Evolutionary conservation across 2,329 filamentous ascomycete species (phyloP), one percentile per base, ranked within the genome.

Genomic region (Eutypa lata): DNA sequence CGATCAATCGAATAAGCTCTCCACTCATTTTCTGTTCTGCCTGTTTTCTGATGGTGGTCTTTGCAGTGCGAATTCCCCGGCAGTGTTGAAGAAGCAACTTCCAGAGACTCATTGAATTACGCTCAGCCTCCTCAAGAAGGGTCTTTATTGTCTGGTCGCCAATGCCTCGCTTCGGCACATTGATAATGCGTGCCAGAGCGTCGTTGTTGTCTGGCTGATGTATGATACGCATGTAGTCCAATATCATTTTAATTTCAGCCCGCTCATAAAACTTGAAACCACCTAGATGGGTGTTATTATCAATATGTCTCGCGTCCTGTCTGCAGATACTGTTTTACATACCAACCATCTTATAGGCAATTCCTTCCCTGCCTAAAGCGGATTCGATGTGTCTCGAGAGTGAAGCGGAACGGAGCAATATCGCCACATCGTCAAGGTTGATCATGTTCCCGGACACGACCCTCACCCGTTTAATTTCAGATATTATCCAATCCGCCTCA

Each of bases 211-310:
- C 81, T 1, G 91, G 90, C 57, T 95, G 88, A 63, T 90, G 84
- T 31, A 97, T 84, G 3, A 95, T 87, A 31, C 91, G 83, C 14
- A 97, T 76, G 67, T 99, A 97, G 67, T 97, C 91, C 3, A 97
- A 72, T 1, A 97, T 68, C 7, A 91, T 79, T 68, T 94, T 95
- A 65, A 97, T 88, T 68, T 99, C 93, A 3, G 84, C 81, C 49
- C 94, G 85, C 61, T 99, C 94, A 64, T 95, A 97, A 68, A 99
- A 99, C 53, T 90, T 89, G 57, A 85, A 83, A 2, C 94, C 93
- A 37, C 83, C 73, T 75, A 48, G 48, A 37, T n/a, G 21, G n/a
- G 22, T 58, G 49, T 44, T 40, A 50, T 61, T 48, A 57, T 48
- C 45, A 43, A 44, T 35, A 24, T 48, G 6, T 16, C 16, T 37